Base-by-base conservation (phyloP, 352 stramenopile genomes). In the Ophiocytium majus region DNA sequence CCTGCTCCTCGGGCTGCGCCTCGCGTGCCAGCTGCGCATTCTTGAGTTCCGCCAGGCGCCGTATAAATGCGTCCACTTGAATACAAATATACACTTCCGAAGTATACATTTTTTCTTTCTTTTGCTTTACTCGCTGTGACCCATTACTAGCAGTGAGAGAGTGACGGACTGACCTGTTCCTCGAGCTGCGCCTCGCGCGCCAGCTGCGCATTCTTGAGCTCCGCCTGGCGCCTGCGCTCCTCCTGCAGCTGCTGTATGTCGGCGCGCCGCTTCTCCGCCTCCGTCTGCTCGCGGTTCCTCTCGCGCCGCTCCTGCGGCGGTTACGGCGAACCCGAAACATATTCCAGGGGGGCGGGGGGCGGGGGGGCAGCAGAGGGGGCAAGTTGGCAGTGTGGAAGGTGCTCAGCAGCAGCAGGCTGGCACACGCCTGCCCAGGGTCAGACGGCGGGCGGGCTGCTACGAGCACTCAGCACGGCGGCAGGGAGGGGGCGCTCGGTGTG, bases 201-300 rank as follows among this genome's bases (percentile, higher is more conserved):
- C 49, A 85, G 82, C 79, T 88, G 85, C 23, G 82, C 82, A 23
- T 89, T 89, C 63, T 89, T 89, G 66, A 88, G 83, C 50, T 87
- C 78, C 64, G 85, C 85, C 79, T 89, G 85, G 33, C 82, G 80
- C 74, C 79, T 79, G 5, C 85, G 43, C 50, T 89, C 85, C 57
- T 34, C 76, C 82, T 89, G 85, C 9, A 89, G 82, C 66, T 83
- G 85, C 9, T 78, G 37, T 0, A 88, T 50, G 79, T 89, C 85
- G 37, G 71, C 64, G 23, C 71, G 82, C 36, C 82, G 81, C 37
- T 89, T 89, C 50, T 87, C 63, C 0, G 85, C 81, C 71, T 49
- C 81, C 19, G 50, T 63, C 43, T 49, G 75, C 76, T 89, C 85
- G 19, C 85, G 85, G 34, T 89, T 66, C 76, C 85, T 63, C 63